A percentile compares a stretch with the other conserved stretches of the same genome.
Evolutionary conservation across 2,329 filamentous ascomycete species (phyloP).

Genomic region (Mycosphaerella sp.): DNA sequence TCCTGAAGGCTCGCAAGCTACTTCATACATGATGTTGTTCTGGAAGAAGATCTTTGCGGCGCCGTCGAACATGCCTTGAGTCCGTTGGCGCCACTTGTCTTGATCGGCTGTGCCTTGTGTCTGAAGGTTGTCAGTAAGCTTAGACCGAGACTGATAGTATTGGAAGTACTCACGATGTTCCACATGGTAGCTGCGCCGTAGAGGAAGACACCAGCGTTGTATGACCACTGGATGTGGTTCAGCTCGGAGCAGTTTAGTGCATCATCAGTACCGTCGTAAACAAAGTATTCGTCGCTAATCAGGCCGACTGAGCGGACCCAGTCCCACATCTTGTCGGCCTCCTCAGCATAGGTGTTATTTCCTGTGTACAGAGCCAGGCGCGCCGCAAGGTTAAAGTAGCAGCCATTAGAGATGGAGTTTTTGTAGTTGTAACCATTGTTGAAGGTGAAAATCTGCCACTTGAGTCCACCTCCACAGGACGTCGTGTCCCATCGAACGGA

Average conservation of each 20-base stretch:
- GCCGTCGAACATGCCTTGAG: conserved; percentile 26
- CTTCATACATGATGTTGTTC: conserved; percentile 41
- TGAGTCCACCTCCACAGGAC: conserved; percentile 35
- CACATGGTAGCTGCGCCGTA: conserved; percentile 44
- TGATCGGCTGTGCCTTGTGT: conserved; percentile 21
- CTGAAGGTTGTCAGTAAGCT: conserved; percentile 12
- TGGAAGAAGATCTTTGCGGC: conserved; percentile 38
- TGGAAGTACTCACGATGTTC: conserved; percentile 37
- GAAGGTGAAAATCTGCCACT: conserved; percentile 39
- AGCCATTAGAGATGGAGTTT: conserved; percentile 49
- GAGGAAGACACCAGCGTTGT: conserved; percentile 44
- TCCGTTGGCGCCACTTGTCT: conserved; percentile 22
- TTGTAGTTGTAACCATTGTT: conserved; percentile 47
- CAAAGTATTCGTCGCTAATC: conserved; percentile 44
- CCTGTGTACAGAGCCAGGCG: conserved; percentile 38
- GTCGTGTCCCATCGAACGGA: conserved; percentile 35
- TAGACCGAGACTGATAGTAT: neutral
- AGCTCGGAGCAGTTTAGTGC: conserved; percentile 40
- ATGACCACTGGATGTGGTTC: conserved; percentile 44
- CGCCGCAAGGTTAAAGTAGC: conserved; percentile 48
- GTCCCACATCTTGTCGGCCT: conserved; percentile 44
- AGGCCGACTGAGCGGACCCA: conserved; percentile 46
- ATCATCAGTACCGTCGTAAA: conserved; percentile 44
- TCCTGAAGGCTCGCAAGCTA: conserved; percentile 39
- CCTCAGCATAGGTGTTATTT: conserved; percentile 56